phyloP scores from a whole-genome alignment of 2,329 filamentous ascomycete species.

The Fusarium sp. region DNA sequence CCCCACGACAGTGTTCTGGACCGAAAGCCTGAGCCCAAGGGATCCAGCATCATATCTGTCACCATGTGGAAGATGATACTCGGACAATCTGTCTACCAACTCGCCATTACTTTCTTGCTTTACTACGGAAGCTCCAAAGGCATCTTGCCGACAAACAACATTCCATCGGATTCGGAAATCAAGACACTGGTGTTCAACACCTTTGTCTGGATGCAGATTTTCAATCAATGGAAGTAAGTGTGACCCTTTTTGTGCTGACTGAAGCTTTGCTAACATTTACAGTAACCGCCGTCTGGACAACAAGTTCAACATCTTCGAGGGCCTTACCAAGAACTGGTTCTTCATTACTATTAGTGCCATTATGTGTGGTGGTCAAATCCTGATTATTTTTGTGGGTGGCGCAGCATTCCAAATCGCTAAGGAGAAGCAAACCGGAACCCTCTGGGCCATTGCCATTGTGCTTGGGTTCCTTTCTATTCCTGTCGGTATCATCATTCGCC shows the following conservation, averaged over 20 bases:
- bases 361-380: constrained; percentile 89
- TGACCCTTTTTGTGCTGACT: background rate
- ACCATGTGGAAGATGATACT: constrained; percentile 99
- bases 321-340: constrained; percentile 85
- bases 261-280: constrained; percentile 30
- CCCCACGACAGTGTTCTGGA: constrained; percentile 84
- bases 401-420: constrained; percentile 79
- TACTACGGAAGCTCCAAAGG: constrained; percentile 76
- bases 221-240: constrained; percentile 94
- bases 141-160: constrained; percentile 61
- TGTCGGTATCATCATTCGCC: constrained; percentile 82
- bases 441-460: constrained; percentile 91
- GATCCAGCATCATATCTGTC: constrained; percentile 77
- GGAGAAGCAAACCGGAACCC: constrained; percentile 72
- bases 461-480: constrained; percentile 89
- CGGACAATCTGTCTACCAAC: constrained; percentile 90
- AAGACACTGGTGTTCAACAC: constrained; percentile 95
- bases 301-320: constrained; percentile 94
- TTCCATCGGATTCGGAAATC: constrained; percentile 62
- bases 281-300: constrained; percentile 94
- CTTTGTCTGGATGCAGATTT: constrained; percentile 99
- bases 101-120: constrained; percentile 82
- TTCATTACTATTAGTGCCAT: constrained; percentile 87
- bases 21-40: constrained; percentile 75
- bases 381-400: constrained; percentile 91